Conservation (phyloP, 257 asterid species). For the Solanum sitiens region DNA sequence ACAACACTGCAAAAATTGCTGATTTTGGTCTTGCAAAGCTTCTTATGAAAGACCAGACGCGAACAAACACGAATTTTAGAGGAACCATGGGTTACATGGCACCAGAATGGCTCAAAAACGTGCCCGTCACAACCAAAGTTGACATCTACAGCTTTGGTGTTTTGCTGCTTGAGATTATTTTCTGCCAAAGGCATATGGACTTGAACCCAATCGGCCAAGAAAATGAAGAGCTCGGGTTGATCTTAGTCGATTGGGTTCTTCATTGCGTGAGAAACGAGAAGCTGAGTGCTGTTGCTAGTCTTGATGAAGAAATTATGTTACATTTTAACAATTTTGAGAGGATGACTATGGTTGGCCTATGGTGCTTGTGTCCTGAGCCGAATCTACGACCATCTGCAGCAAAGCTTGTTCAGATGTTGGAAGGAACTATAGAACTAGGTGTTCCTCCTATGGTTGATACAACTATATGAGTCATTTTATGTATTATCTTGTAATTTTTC, state of each 20-base stretch:
- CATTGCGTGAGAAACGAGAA: neutral
- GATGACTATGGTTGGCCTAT: neutral
- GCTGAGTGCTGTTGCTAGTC: neutral
- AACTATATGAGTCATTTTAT: neutral
- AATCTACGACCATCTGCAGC: neutral
- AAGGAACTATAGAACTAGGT: neutral
- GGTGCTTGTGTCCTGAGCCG: neutral
- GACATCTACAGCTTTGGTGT: slow-evolving; percentile 54
- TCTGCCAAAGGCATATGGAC: neutral
- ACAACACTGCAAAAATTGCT: slow-evolving; percentile 41
- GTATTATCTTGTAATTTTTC: neutral
- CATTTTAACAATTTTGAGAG: neutral
- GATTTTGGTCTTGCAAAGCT: slow-evolving; percentile 59
- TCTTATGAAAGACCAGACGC: slow-evolving; percentile 32
- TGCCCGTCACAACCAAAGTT: slow-evolving; percentile 41
- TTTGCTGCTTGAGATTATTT: slow-evolving; percentile 33
- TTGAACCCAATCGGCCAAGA: neutral
- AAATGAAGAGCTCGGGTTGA: neutral
- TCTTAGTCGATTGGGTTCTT: neutral
- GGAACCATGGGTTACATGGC: slow-evolving; percentile 68
- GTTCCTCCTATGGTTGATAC: neutral
- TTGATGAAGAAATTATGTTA: neutral
- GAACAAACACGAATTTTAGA: slow-evolving; percentile 30
- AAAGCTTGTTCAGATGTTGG: neutral
- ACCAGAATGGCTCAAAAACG: slow-evolving; percentile 47